Conservation (phyloP, 345 rosid species). For the Linum trigynum region DNA sequence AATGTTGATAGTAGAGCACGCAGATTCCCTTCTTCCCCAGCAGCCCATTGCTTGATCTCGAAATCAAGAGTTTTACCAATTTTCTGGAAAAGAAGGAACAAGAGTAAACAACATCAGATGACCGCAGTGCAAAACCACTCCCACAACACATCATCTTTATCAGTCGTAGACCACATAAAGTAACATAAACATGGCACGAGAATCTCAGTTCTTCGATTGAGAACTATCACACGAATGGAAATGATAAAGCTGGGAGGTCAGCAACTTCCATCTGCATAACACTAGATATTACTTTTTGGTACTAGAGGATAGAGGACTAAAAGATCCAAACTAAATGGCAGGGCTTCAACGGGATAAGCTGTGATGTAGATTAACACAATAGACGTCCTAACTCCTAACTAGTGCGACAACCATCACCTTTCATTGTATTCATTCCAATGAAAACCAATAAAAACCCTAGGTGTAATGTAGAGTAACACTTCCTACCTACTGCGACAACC, state of each 20-base stretch:
- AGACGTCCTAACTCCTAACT: no score
- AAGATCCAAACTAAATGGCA: background rate
- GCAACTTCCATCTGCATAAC: background rate
- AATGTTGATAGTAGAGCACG: slow-evolving; percentile 85
- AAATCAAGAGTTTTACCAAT: slow-evolving; percentile 66
- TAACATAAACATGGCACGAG: background rate
- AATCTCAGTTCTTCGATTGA: background rate
- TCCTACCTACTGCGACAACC: no score
- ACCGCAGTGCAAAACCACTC: background rate
- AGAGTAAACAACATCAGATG: slow-evolving; percentile 2
- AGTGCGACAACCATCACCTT: no score
- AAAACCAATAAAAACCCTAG: no score
- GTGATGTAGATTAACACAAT: no score
- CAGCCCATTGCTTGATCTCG: slow-evolving; percentile 97
- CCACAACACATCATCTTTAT: no score
- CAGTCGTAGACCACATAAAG: background rate
- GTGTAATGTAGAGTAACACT: no score
- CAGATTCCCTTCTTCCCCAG: slow-evolving; percentile 84
- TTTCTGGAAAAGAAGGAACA: slow-evolving; percentile 43
- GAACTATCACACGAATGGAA: background rate
- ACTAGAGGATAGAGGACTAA: background rate
- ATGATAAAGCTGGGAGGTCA: background rate
- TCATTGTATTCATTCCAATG: no score
- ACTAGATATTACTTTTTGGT: background rate
- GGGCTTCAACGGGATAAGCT: no score